Evolutionary conservation across 768 basidiomycete genomes (phyloP).

Genomic region (Tulasnella calospora): DNA sequence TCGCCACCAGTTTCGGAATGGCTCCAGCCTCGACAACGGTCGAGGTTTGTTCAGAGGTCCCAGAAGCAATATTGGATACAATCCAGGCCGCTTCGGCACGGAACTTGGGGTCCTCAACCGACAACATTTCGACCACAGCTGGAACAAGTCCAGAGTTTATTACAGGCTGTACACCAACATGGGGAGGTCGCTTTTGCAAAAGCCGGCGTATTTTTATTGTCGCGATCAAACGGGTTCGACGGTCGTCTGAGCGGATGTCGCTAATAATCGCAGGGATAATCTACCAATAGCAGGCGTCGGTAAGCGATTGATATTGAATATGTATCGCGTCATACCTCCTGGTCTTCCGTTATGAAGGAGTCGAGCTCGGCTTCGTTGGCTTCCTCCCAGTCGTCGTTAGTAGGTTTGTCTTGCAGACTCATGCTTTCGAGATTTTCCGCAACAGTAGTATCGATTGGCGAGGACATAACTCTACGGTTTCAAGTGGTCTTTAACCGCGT

Average conservation of each 20-base stretch:
- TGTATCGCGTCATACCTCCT: too few species aligned
- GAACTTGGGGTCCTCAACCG: neutral
- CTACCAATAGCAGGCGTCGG: neutral
- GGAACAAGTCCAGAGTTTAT: neutral
- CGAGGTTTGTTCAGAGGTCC: neutral
- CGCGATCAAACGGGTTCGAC: neutral
- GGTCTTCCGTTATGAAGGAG: too few species aligned
- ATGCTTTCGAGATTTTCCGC: too few species aligned
- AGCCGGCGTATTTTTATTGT: neutral
- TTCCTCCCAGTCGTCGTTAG: too few species aligned
- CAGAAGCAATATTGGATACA: neutral
- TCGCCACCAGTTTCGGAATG: neutral
- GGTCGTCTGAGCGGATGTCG: neutral
- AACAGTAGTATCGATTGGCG: too few species aligned
- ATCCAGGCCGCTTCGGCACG: neutral
- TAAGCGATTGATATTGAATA: too few species aligned
- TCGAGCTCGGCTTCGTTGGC: too few species aligned
- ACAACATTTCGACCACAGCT: conserved; percentile 1
- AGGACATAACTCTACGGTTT: too few species aligned
- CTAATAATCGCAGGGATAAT: neutral
- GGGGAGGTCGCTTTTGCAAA: neutral
- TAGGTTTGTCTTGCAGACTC: too few species aligned
- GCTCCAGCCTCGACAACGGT: neutral
- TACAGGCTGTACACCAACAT: neutral
- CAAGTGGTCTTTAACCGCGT: too few species aligned